phyloP scores from a whole-genome alignment of 2,329 filamentous ascomycete genomes.

The Claviceps sorghi region DNA sequence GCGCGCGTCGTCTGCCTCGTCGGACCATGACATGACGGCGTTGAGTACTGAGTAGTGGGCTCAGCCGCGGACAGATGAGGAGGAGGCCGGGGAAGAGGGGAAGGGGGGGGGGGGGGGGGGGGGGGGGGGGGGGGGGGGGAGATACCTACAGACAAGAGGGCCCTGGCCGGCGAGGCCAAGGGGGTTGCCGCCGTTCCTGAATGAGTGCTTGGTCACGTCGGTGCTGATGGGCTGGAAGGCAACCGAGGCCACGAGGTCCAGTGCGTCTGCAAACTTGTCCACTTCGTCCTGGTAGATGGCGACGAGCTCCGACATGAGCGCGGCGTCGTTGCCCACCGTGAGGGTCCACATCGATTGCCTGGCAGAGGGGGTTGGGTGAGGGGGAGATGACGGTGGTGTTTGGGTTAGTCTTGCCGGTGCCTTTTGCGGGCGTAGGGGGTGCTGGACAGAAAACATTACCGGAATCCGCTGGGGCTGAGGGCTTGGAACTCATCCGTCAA shows the following conservation, averaged over 20 bases:
- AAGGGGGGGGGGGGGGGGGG: too few species aligned
- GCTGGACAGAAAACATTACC: not conserved
- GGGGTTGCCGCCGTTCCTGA: slow-evolving; percentile 19
- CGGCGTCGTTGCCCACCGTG: slow-evolving; percentile 8
- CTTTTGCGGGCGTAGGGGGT: not conserved
- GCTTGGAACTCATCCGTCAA: slow-evolving; percentile 11
- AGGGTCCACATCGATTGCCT: slow-evolving; percentile 8
- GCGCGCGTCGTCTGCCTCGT: slow-evolving; percentile 6
- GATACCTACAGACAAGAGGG: slow-evolving; percentile 7
- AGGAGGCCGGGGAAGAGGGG: too few species aligned
- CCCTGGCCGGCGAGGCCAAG: slow-evolving; percentile 15
- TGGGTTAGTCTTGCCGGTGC: not conserved
- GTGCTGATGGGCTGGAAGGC: slow-evolving; percentile 27
- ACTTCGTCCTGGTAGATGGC: slow-evolving; percentile 12
- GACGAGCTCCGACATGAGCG: slow-evolving; percentile 11
- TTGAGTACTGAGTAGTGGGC: not conserved
- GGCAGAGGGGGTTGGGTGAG: too few species aligned
- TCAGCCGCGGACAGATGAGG: not conserved
- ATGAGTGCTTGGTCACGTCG: slow-evolving; percentile 19
- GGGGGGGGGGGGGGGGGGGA: too few species aligned
- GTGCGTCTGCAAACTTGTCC: slow-evolving; percentile 8
- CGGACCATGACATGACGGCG: not conserved
- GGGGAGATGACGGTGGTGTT: too few species aligned
- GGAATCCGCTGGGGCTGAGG: slow-evolving; percentile 9
- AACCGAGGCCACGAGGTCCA: slow-evolving; percentile 11